A percentile compares a stretch with the other conserved stretches of the same genome.
Conservation (phyloP, 1,139 yeast genomes). For the Wickerhamomyces sp. region DNA sequence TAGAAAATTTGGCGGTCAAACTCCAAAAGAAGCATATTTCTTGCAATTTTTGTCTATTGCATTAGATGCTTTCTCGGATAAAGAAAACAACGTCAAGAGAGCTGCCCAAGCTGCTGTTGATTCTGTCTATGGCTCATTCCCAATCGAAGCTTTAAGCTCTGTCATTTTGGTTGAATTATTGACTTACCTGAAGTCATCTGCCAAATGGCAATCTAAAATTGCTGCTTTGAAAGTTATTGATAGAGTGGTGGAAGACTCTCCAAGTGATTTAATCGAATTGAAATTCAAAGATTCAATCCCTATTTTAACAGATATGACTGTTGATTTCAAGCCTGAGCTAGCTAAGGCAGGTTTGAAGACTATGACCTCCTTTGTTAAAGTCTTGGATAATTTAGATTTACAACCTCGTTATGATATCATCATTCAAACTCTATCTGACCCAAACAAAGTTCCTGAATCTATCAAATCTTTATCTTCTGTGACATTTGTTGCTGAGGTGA, state of each 20-base stretch:
- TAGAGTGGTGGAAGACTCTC: slow-evolving; percentile 71
- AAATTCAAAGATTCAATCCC: slow-evolving; percentile 80
- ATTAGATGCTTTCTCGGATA: slow-evolving; percentile 71
- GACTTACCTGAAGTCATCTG: slow-evolving; percentile 67
- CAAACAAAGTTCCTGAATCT: slow-evolving; percentile 82
- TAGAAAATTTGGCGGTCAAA: slow-evolving; percentile 56
- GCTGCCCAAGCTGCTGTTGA: slow-evolving; percentile 74
- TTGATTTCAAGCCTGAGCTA: slow-evolving; percentile 95
- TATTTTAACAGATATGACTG: slow-evolving; percentile 79
- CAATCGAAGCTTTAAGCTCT: slow-evolving; percentile 76
- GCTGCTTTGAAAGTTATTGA: slow-evolving; percentile 75
- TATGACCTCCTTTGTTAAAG: slow-evolving; percentile 67
- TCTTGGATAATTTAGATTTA: slow-evolving; percentile 88
- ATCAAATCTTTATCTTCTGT: slow-evolving; percentile 88
- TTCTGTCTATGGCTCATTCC: slow-evolving; percentile 62
- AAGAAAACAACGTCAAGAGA: slow-evolving; percentile 80
- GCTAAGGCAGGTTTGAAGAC: slow-evolving; percentile 79
- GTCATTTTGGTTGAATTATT: slow-evolving; percentile 59
- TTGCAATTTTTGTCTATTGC: slow-evolving; percentile 52
- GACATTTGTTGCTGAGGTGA: slow-evolving; percentile 97
- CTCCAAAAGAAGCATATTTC: slow-evolving; percentile 75
- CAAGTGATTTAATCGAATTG: slow-evolving; percentile 80
- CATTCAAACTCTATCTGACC: slow-evolving; percentile 85
- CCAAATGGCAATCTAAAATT: slow-evolving; percentile 90
- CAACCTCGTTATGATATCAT: slow-evolving; percentile 82